These are phyloP conservation scores for Aureobasidium sp. DNA, from an alignment of 2,329 filamentous ascomycete species.

Conservation along the genomic window DNA sequence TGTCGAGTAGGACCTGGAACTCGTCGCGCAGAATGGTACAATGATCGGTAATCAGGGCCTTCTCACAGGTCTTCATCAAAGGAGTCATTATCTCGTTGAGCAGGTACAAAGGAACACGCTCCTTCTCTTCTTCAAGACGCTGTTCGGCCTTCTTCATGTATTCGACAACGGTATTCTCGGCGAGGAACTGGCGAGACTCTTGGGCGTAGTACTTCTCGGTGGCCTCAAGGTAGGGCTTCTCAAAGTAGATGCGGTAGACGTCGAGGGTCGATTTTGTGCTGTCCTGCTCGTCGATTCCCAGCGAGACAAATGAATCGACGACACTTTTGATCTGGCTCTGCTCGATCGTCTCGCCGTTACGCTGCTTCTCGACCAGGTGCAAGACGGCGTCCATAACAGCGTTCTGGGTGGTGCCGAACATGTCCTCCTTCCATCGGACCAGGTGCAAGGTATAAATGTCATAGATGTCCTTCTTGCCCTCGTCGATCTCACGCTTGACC, in stretches of 20 bases:
- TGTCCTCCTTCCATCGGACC: slow-evolving; percentile 87
- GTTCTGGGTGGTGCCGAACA: slow-evolving; percentile 73
- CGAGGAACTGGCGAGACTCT: slow-evolving; percentile 89
- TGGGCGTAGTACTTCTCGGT: slow-evolving; percentile 81
- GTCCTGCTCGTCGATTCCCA: slow-evolving; percentile 89
- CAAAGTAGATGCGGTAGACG: slow-evolving; percentile 87
- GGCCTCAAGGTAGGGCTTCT: slow-evolving; percentile 79
- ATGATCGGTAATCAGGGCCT: slow-evolving; percentile 83
- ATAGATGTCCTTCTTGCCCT: slow-evolving; percentile 96
- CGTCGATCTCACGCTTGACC: slow-evolving; percentile 98
- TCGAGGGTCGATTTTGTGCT: slow-evolving; percentile 90
- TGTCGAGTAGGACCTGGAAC: slow-evolving; percentile 88
- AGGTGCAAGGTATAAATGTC: slow-evolving; percentile 96
- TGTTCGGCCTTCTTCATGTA: slow-evolving; percentile 99
- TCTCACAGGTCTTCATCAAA: slow-evolving; percentile 80
- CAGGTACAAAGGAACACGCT: slow-evolving; percentile 83
- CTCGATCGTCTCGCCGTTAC: slow-evolving; percentile 95
- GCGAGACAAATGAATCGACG: slow-evolving; percentile 87
- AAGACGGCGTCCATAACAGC: slow-evolving; percentile 95
- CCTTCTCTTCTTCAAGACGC: slow-evolving; percentile 84
- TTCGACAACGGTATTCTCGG: slow-evolving; percentile 94
- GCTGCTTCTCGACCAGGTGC: slow-evolving; percentile 92
- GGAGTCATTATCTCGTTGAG: slow-evolving; percentile 80
- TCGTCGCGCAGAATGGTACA: slow-evolving; percentile 81
- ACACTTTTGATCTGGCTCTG: slow-evolving; percentile 95